Evolutionary conservation across 2,329 filamentous ascomycete species (phyloP), one percentile per base, ranked within the genome.

Genomic region (Anthostomella pinea): DNA sequence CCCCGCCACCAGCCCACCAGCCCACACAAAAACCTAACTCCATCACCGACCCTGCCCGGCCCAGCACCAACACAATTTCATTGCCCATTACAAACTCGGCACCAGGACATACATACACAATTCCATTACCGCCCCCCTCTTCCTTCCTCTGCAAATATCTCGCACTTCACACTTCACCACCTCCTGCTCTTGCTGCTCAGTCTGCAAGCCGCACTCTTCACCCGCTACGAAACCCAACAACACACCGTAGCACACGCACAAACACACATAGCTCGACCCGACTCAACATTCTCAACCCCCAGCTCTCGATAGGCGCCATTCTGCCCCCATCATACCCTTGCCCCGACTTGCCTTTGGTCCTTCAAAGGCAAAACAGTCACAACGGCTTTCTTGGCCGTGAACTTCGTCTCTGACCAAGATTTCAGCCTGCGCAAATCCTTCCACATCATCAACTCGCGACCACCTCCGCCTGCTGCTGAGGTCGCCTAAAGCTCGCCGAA

Each of bases 331-430:
- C 22, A 31, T 13, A 10, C 15, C 19, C 16, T 11, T 10, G 8
- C 15, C 37, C 43, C 49, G 60, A 56, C 52, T 67, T 63, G 78
- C 79, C 79, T 82, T 83, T 83, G 79, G 75, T 81, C 75, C 66
- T 50, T 73, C 77, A 83, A 83, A 82, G 78, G 79, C 77, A 72
- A 61, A 58, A 39, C 51, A 50, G 57, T 51, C 65, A 81, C 59
- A 62, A 83, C 79, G 79, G 79, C 79, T 81, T 68, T 66, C 59
- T 62, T 59, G 69, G 77, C 79, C 79, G 76, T 75, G 49, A 68
- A 61, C 58, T 69, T 79, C 62, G 70, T 80, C 62, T 77, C 74
- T 71, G 75, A 81, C 66, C 77, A 82, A 79, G 74, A 83, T 82
- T 83, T 79, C 75, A 75, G 76, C 68, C 68, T 78, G 64, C 71